Evolutionary conservation across 257 asterid species (phyloP), one percentile per base, ranked within the genome.

Genomic region (Nicotiana benthamiana): DNA sequence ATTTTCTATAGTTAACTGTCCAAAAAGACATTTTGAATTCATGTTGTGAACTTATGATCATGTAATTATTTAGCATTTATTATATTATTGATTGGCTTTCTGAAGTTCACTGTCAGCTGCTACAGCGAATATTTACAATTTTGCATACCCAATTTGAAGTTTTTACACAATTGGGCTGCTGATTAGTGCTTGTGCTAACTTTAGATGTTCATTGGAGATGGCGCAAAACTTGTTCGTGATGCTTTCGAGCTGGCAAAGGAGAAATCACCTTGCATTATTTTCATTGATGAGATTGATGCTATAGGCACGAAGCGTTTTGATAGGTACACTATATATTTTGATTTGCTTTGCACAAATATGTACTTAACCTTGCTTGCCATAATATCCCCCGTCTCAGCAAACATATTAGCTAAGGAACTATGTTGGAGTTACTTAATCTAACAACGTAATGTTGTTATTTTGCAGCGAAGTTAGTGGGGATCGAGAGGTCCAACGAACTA

Each of bases 381-480:
- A 22, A 72, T 24, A 72, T 72, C 60, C 16, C 46, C 36, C 46
- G 40, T 72, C 77, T 68, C 1, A 13, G 78, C 17, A 62, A 62
- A n/a, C 36, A 7, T 24, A 72, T n/a, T 72, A 20, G 16, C 18
- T 15, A 22, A 72, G 34, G 11, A 40, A 7, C 46, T 40, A 7
- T 40, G 11, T 40, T 40, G 46, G 46, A 40, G 46, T 40, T 40
- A 36, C 10, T 36, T 36, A 40, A 40, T 40, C 46, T 40, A 40
- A 46, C 63, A 48, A 32, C 5, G 17, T 79, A 43, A 11, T 88
- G 43, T 80, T 63, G 64, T 65, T 80, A 28, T 62, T 61, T n/a
- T 85, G 86, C 96, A 94, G 98, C 80, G 98, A 94, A 85, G 97
- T 93, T 64, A 93, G 97, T 79, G 98, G 98, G 72, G 98, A 94